Evolutionary conservation across 257 asterid genomes (phyloP).

Genomic region (Solanum clarkiae): DNA sequence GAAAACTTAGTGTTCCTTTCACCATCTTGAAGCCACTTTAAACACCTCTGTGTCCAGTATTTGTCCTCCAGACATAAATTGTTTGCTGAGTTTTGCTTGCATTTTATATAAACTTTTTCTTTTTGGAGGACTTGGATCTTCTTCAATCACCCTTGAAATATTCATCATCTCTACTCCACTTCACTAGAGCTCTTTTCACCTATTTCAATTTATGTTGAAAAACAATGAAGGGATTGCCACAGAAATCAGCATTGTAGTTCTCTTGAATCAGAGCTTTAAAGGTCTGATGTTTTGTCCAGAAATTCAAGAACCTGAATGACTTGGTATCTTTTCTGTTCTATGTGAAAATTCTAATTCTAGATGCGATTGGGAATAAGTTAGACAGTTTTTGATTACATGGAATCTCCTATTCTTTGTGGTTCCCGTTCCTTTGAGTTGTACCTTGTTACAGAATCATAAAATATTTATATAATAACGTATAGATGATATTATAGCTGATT

Average conservation of each 20-base stretch:
- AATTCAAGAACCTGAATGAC: background rate
- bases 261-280: background rate
- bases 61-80: background rate
- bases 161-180: background rate
- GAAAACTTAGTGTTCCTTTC: background rate
- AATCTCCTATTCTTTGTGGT: background rate
- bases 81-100: background rate
- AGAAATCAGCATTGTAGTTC: background rate
- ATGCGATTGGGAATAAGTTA: background rate
- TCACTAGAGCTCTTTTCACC: background rate
- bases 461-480: no score
- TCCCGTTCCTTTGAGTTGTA: background rate
- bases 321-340: background rate
- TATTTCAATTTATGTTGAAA: background rate
- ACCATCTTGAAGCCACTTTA: background rate
- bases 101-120: background rate
- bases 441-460: background rate
- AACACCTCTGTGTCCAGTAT: background rate
- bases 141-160: background rate
- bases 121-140: background rate
- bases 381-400: background rate
- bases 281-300: background rate
- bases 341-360: background rate
- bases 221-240: background rate
- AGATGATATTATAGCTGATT: no score